Base-by-base conservation (phyloP, 179 eudicot species). In the Silene vulgaris region DNA sequence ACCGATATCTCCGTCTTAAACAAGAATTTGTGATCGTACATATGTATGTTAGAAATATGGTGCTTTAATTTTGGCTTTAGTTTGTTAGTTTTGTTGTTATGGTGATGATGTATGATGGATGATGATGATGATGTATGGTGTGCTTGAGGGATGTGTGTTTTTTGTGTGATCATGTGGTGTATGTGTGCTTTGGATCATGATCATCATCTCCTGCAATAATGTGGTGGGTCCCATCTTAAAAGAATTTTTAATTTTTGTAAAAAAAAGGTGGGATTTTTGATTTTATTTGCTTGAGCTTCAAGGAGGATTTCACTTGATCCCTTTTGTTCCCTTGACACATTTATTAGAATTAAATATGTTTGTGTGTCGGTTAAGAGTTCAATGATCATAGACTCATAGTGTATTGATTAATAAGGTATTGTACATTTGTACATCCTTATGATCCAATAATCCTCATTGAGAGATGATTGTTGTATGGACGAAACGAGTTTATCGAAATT, bases 121-220 rank as follows among this genome's bases (percentile, higher is more conserved):
- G 56, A 21, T 73, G 14, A 3, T 52, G 71, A 61, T 61, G 65
- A 61, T 23, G 67, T 65, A 30, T 37, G 64, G 32, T 76, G 40
- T 43, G 17, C 6, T 19, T 65, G 69, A 12, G 12, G n/a, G 69
- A 65, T 37, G 71, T 61, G 5, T 61, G 16, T 35, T 75, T 72
- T 8, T n/a, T 20, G 60, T 57, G 78, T 75, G 74, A 75, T 82
- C 84, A 78, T 82, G 62, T 68, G 37, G 4, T 32, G 37, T 32
- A 32, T 54, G 59, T 54, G 59, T 54, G 59, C 13, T 54, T 78
- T 67, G 48, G 74, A 66, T 75, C 43, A 57, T 78, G 54, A 30
- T 76, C 68, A 82, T 74, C 68, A 26, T 64, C 68, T 64, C 37
- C 30, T 37, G 48, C 81, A 73, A 28, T 29, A 64, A 71, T 65